A percentile compares a stretch with the other conserved stretches of the same genome.
Evolutionary conservation across 2,329 filamentous ascomycete species (phyloP).

Genomic region (Penicillium sp.): DNA sequence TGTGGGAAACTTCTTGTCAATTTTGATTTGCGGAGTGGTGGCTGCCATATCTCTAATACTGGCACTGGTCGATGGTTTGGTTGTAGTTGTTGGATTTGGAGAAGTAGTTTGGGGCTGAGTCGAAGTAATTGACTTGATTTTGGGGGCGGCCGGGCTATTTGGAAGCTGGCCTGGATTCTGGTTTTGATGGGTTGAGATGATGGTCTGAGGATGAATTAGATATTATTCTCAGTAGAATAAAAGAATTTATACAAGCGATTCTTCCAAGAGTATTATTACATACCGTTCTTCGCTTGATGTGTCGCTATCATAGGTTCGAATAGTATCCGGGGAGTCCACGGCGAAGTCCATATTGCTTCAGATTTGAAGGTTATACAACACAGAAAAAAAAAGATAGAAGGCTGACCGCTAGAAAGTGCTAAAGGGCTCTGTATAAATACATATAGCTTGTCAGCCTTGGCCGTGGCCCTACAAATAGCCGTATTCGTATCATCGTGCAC

Average conservation of each 20-base stretch:
- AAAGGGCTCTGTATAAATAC: neutral
- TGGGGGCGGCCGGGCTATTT: conserved; percentile 26
- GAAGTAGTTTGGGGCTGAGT: conserved; percentile 23
- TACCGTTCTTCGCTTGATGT: conserved; percentile 19
- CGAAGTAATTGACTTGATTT: conserved; percentile 23
- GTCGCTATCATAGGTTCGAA: conserved; percentile 17
- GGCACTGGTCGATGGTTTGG: conserved; percentile 20
- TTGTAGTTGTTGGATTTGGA: conserved; percentile 29
- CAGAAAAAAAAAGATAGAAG: neutral
- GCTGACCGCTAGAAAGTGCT: neutral
- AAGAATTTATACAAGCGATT: neutral
- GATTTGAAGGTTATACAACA: neutral
- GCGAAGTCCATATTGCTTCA: neutral
- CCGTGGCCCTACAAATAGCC: neutral
- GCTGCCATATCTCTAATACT: conserved; percentile 27
- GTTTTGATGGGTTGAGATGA: conserved; percentile 2
- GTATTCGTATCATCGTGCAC: conserved; percentile 16
- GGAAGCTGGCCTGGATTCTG: conserved; percentile 23
- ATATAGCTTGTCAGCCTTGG: conserved; percentile 1
- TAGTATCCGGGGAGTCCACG: conserved; percentile 9
- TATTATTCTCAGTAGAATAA: neutral
- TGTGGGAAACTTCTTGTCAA: conserved; percentile 15
- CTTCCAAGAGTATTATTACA: neutral
- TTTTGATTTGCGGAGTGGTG: conserved; percentile 22
- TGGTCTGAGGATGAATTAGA: conserved; percentile 5